phyloP scores from a whole-genome alignment of 352 stramenopile genomes.

The Phytopythium montanum region DNA sequence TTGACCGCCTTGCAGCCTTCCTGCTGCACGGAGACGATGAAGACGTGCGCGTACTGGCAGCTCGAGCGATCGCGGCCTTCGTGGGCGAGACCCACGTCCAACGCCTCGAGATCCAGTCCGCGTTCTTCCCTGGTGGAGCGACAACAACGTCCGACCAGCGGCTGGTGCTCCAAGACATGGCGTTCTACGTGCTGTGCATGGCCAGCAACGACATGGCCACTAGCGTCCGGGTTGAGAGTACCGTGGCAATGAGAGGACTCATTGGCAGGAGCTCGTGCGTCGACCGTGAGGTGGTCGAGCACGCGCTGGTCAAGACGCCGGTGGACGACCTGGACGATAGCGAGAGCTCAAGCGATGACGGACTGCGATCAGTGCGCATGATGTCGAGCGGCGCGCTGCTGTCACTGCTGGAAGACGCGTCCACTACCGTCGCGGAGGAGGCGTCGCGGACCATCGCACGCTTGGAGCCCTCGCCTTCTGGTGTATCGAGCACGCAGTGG shows the following conservation, averaged over 20 bases:
- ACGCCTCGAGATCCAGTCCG: slow-evolving; percentile 16
- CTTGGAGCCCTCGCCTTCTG: not conserved
- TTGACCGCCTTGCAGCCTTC: slow-evolving; percentile 27
- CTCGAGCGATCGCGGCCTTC: slow-evolving; percentile 30
- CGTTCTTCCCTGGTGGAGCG: slow-evolving; percentile 19
- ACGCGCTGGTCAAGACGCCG: slow-evolving; percentile 47
- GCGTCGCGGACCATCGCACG: slow-evolving; percentile 39
- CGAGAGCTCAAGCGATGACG: slow-evolving; percentile 35
- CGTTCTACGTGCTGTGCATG: slow-evolving; percentile 45
- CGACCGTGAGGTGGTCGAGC: slow-evolving; percentile 20
- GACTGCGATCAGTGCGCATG: slow-evolving; percentile 45
- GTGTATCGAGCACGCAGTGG: slow-evolving; percentile 10
- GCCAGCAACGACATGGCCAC: slow-evolving; percentile 26
- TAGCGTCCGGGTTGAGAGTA: slow-evolving; percentile 35
- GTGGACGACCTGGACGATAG: slow-evolving; percentile 38
- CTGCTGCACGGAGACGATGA: slow-evolving; percentile 29
- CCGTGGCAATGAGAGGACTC: slow-evolving; percentile 30
- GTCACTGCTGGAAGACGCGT: slow-evolving; percentile 54
- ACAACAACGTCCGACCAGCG: not conserved
- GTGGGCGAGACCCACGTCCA: slow-evolving; percentile 20
- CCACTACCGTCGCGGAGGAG: slow-evolving; percentile 36
- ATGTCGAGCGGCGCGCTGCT: slow-evolving; percentile 58
- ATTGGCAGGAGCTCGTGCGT: not conserved
- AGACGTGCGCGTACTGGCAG: slow-evolving; percentile 25
- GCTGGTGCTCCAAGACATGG: slow-evolving; percentile 31